A percentile compares a stretch with the other conserved stretches of the same genome.
These are phyloP conservation scores for Diaporthe citriasiana DNA, from an alignment of 2,329 filamentous ascomycete species.

Conservation along the genomic window DNA sequence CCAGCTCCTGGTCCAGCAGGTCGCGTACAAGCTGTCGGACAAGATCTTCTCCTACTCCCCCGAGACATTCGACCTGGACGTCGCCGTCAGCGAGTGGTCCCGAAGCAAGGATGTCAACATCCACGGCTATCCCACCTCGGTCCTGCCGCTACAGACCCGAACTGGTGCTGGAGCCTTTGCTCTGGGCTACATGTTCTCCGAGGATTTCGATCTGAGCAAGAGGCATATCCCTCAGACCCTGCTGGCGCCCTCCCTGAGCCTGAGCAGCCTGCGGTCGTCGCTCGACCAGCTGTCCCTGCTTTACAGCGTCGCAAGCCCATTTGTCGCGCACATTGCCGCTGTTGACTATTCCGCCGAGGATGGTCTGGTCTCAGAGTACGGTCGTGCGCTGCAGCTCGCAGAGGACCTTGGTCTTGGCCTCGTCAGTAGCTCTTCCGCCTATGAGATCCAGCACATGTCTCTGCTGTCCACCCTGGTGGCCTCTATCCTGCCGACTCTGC, in stretches of 20 bases:
- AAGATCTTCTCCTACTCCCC: conserved; percentile 98
- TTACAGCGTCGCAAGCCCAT: conserved; percentile 91
- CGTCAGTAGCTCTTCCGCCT: conserved; percentile 86
- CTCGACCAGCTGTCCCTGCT: conserved; percentile 93
- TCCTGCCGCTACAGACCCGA: conserved; percentile 87
- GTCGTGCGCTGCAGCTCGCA: conserved; percentile 81
- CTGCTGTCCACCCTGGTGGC: conserved; percentile 81
- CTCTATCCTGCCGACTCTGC: conserved; percentile 79
- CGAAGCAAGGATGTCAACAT: conserved; percentile 79
- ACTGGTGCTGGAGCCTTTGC: conserved; percentile 91
- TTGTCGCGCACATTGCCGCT: conserved; percentile 92
- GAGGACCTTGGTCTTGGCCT: conserved; percentile 93
- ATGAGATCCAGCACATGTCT: conserved; percentile 94
- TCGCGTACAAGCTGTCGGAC: conserved; percentile 94
- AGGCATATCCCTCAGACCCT: conserved; percentile 92
- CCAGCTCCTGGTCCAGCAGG: conserved; percentile 94
- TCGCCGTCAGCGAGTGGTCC: conserved; percentile 85
- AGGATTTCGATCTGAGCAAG: conserved; percentile 94
- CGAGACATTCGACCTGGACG: conserved; percentile 91
- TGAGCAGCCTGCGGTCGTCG: conserved; percentile 84
- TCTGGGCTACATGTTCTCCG: conserved; percentile 96
- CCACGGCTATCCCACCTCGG: conserved; percentile 82
- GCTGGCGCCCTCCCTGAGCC: conserved; percentile 85
- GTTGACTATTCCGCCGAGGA: conserved; percentile 81
- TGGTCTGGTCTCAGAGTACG: conserved; percentile 90